These are phyloP conservation scores for Coemansia javaensis DNA, from an alignment of 192 early-diverging fungal genomes.

Conservation along the genomic window DNA sequence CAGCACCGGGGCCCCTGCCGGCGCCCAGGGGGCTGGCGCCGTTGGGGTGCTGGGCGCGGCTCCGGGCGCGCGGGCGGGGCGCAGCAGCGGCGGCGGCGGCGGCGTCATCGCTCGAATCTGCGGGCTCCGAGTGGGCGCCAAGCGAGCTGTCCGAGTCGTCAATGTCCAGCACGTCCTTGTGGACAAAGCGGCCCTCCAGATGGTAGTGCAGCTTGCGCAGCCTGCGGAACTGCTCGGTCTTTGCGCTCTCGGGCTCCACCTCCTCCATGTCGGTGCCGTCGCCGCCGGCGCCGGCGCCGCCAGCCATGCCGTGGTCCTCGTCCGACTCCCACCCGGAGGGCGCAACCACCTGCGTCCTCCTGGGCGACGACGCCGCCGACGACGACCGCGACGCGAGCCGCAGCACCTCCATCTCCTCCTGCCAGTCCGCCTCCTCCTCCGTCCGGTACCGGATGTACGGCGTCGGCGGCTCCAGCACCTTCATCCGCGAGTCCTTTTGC, in stretches of 20 bases:
- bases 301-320: too few relatives aligned
- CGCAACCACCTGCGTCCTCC: slow-evolving; percentile 43
- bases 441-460: slow-evolving; percentile 89
- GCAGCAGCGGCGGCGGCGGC: background rate
- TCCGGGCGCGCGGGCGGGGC: too few relatives aligned
- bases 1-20: too few relatives aligned
- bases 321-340: slow-evolving; percentile 37
- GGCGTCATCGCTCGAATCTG: slow-evolving; percentile 11
- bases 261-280: slow-evolving; percentile 16
- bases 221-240: slow-evolving; percentile 68
- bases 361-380: slow-evolving; percentile 54
- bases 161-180: slow-evolving; percentile 43
- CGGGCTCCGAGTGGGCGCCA: slow-evolving; percentile 31
- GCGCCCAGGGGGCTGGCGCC: too few relatives aligned
- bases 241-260: slow-evolving; percentile 47
- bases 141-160: slow-evolving; percentile 55
- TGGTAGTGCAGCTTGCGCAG: slow-evolving; percentile 82
- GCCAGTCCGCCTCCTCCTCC: slow-evolving; percentile 63
- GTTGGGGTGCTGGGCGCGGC: too few relatives aligned
- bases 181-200: slow-evolving; percentile 52
- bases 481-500: slow-evolving; percentile 90
- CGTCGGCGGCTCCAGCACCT: slow-evolving; percentile 93
- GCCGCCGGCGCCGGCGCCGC: too few relatives aligned
- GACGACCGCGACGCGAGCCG: slow-evolving; percentile 38
- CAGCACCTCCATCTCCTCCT: slow-evolving; percentile 42